phyloP scores from a whole-genome alignment of 257 asterid species.

The Coffea canephora region DNA sequence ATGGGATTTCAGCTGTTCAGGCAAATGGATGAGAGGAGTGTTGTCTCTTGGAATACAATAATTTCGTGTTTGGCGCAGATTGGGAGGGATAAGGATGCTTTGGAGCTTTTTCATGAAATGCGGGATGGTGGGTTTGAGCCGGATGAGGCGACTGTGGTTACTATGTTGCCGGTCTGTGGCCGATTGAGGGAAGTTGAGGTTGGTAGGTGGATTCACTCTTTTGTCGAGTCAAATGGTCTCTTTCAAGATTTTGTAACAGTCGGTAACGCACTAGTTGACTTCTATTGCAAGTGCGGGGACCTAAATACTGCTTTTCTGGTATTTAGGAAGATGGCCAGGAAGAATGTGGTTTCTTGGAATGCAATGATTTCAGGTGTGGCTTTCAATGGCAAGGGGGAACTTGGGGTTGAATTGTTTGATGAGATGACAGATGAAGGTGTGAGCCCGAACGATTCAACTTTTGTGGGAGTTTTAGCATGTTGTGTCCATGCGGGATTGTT shows the following conservation, averaged over 20 bases:
- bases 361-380: slow-evolving; percentile 38
- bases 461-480: slow-evolving; percentile 39
- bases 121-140: slow-evolving; percentile 30
- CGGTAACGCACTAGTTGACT: slow-evolving; percentile 37
- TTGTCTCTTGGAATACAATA: slow-evolving; percentile 48
- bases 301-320: slow-evolving; percentile 26
- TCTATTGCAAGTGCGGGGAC: slow-evolving; percentile 39
- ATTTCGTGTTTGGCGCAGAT: slow-evolving; percentile 32
- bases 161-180: slow-evolving; percentile 37
- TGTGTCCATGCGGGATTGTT: slow-evolving; percentile 45
- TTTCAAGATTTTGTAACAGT: slow-evolving; percentile 30
- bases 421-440: slow-evolving; percentile 32
- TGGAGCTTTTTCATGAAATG: slow-evolving; percentile 37
- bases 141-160: slow-evolving; percentile 45
- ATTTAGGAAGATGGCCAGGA: slow-evolving; percentile 30
- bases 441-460: slow-evolving; percentile 38
- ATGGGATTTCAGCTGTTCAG: slow-evolving; percentile 33
- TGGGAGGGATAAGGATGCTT: slow-evolving; percentile 38
- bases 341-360: slow-evolving; percentile 45
- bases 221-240: slow-evolving; percentile 30
- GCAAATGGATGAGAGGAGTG: slow-evolving; percentile 39
- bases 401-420: slow-evolving; percentile 39
- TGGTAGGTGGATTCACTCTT: slow-evolving; percentile 41
- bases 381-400: slow-evolving; percentile 37
- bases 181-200: slow-evolving; percentile 34